Evolutionary conservation across 2,329 filamentous ascomycete species (phyloP), one percentile per base, ranked within the genome.

Genomic region (Nothophoma quercina): DNA sequence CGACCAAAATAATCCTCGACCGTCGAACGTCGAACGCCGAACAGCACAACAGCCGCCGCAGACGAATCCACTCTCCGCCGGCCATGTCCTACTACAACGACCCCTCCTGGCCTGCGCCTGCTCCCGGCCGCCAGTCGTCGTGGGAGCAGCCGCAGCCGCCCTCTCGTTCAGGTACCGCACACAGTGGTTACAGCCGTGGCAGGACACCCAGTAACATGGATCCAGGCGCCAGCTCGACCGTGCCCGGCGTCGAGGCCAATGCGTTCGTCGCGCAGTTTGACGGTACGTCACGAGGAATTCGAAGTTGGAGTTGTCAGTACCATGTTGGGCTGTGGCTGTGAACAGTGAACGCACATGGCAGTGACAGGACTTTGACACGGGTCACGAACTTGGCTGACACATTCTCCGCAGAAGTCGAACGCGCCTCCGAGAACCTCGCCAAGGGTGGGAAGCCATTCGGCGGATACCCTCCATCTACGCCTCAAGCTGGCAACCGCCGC

Each of bases 371-470:
- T 23, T 13, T 28, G 19, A 44, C 34, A 23, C 35, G 46, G 36
- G 32, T 30, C 28, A 19, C 16, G 29, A 25, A 55, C 34, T 38
- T 12, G 38, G 52, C 63, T 70, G 43, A 68, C 53, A 40, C 25
- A 9, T 25, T 3, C 19, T 19, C 43, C 48, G 46, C 71, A 96
- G 95, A 99, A 85, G 92, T 99, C 68, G 95, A 98, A 63, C 89
- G 93, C 73, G 93, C 93, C 64, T 87, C 93, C 70, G 95, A 98
- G 71, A 98, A 98, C 76, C 85, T 99, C 56, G 85, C 93, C 70
- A 98, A 98, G 84, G 96, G 93, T 75, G 93, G 93, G 70, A 98
- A 98, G 82, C 88, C 93, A 79, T 95, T 93, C 77, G 86, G 70
- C 21, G 64, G 62, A 33, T 68, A 64, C 15, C 64, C 68, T 33